Evolutionary conservation across 2,329 filamentous ascomycete genomes (phyloP).

Genomic region (Penicillium sp.): DNA sequence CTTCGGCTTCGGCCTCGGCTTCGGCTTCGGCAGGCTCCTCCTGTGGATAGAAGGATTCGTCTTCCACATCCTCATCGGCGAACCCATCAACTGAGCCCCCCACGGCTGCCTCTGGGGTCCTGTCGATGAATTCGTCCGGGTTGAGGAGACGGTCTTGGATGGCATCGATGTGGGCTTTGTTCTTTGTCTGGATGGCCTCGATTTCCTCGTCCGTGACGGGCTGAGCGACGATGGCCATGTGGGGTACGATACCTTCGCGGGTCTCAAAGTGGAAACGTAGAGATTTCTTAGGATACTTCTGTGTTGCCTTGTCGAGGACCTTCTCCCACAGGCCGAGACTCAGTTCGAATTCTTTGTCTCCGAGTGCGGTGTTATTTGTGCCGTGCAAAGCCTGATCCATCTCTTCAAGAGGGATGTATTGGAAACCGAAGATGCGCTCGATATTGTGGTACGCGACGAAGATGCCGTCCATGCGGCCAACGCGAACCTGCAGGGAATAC

Average conservation of each 20-base stretch:
- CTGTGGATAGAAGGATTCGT: background rate
- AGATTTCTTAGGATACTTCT: conserved; percentile 70
- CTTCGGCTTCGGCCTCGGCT: background rate
- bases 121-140: conserved; percentile 19
- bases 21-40: background rate
- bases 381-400: conserved; percentile 92
- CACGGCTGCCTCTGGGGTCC: conserved; percentile 17
- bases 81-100: no score
- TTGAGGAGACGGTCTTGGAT: conserved; percentile 59
- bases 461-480: conserved; percentile 98
- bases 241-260: conserved; percentile 56
- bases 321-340: conserved; percentile 79
- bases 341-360: conserved; percentile 79
- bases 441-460: conserved; percentile 97
- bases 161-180: conserved; percentile 62
- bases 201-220: conserved; percentile 74
- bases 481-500: conserved; percentile 92
- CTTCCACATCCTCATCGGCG: background rate
- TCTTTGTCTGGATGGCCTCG: conserved; percentile 67
- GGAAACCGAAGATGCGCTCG: conserved; percentile 93
- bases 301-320: conserved; percentile 70
- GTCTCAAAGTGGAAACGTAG: conserved; percentile 82
- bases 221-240: conserved; percentile 88
- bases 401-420: conserved; percentile 82
- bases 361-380: conserved; percentile 62